phyloP scores from a whole-genome alignment of 2,329 filamentous ascomycete genomes.

The Arthrobotrys musiformis region DNA sequence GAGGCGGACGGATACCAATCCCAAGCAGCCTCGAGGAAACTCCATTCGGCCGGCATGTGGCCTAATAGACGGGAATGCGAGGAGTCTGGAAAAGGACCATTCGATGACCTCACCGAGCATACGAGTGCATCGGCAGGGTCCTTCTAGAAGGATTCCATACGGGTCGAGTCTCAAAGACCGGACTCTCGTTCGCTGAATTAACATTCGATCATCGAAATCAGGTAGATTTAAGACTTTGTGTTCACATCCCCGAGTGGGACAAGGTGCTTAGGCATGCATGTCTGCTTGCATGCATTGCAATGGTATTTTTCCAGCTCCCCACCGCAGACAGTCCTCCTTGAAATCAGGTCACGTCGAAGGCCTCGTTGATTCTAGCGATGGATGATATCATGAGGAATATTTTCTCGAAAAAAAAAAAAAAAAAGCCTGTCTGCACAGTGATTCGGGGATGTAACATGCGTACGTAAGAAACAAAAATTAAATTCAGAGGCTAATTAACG shows the following conservation, averaged over 20 bases:
- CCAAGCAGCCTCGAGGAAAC: background rate
- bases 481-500: too few relatives aligned
- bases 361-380: background rate
- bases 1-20: conserved; percentile 3
- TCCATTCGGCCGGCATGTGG: conserved; percentile 14
- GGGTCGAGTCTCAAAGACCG: conserved; percentile 17
- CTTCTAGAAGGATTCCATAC: conserved; percentile 48
- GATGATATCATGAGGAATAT: conserved; percentile 10
- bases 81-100: background rate
- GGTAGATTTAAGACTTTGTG: too few relatives aligned
- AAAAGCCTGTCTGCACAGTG: background rate
- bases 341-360: background rate
- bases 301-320: background rate
- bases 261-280: background rate
- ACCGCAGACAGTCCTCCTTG: background rate
- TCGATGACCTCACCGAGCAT: conserved; percentile 48
- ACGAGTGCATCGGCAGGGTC: conserved; percentile 7
- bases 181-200: conserved; percentile 27
- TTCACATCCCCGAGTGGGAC: background rate
- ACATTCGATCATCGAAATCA: too few relatives aligned
- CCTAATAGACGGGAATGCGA: background rate
- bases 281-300: background rate
- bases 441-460: conserved; percentile 29
- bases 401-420: too few relatives aligned
- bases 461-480: conserved; percentile 33